These are phyloP conservation scores for Podila clonocystis DNA, from an alignment of 192 early-diverging fungal species.

Conservation along the genomic window DNA sequence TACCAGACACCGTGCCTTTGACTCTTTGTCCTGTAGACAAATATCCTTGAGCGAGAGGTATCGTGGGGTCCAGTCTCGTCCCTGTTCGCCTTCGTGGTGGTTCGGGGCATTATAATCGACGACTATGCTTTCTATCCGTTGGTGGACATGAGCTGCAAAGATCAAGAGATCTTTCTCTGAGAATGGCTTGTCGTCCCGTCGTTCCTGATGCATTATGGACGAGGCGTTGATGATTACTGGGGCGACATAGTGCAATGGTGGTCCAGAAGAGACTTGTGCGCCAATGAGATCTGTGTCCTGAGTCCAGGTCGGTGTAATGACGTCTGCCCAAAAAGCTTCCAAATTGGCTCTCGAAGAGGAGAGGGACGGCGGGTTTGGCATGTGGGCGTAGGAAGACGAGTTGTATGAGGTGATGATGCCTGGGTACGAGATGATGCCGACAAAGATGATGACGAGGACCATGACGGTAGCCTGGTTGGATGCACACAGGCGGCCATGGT, in stretches of 20 bases:
- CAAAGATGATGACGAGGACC: constrained; percentile 60
- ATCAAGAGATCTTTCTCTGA: constrained; percentile 17
- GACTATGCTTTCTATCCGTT: constrained; percentile 19
- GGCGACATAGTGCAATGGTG: constrained; percentile 30
- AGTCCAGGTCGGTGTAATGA: constrained; percentile 36
- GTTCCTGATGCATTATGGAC: background rate
- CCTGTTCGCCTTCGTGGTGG: background rate
- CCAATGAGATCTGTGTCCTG: constrained; percentile 28
- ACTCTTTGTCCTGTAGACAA: constrained; percentile 29
- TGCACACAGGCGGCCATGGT: constrained; percentile 71
- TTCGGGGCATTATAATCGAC: constrained; percentile 10
- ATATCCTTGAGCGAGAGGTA: constrained; percentile 32
- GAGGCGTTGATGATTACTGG: constrained; percentile 44
- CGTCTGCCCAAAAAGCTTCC: constrained; percentile 25
- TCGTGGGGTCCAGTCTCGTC: background rate
- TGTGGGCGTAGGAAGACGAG: constrained; percentile 25
- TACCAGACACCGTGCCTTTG: constrained; percentile 54
- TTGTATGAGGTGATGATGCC: constrained; percentile 54
- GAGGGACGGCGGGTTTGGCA: constrained; percentile 11
- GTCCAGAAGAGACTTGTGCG: constrained; percentile 7
- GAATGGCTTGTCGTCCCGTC: background rate
- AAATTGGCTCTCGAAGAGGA: constrained; percentile 50
- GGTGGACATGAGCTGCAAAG: constrained; percentile 21
- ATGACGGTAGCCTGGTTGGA: constrained; percentile 67
- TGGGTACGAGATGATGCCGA: constrained; percentile 67